phyloP scores from a whole-genome alignment of 208 protist species.

The Leishmania amazonensis region DNA sequence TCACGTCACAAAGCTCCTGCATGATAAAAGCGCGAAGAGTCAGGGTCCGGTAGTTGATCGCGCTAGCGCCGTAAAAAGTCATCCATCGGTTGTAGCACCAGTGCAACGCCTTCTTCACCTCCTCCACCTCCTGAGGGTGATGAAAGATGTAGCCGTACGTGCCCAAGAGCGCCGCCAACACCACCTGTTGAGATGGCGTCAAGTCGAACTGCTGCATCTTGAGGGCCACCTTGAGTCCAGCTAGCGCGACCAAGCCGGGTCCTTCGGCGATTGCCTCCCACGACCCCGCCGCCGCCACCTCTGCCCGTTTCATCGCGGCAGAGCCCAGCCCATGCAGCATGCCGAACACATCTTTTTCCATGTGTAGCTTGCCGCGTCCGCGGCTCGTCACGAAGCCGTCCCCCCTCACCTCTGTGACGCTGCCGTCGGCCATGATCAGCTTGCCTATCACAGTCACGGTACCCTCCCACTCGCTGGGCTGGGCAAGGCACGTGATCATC shows the following conservation, averaged over 20 bases:
- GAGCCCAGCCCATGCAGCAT: slow-evolving; percentile 40
- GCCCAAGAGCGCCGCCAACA: slow-evolving; percentile 46
- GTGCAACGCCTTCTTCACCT: slow-evolving; percentile 46
- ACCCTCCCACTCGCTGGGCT: slow-evolving; percentile 63
- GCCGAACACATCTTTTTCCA: slow-evolving; percentile 23
- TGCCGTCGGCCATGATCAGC: slow-evolving; percentile 38
- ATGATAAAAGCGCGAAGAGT: slow-evolving; percentile 60
- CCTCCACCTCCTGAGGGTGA: slow-evolving; percentile 24
- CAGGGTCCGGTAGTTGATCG: slow-evolving; percentile 47
- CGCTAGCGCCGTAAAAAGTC: slow-evolving; percentile 37
- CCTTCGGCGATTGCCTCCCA: slow-evolving; percentile 49
- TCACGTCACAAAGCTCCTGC: slow-evolving; percentile 46
- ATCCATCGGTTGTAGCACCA: slow-evolving; percentile 67
- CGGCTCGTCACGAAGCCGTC: slow-evolving; percentile 48
- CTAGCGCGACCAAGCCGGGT: slow-evolving; percentile 37
- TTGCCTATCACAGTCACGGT: slow-evolving; percentile 42
- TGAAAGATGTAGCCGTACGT: slow-evolving; percentile 67
- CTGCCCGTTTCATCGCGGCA: slow-evolving; percentile 24
- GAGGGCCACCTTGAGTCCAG: slow-evolving; percentile 26
- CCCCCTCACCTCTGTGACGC: slow-evolving; percentile 29
- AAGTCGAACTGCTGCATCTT: slow-evolving; percentile 39
- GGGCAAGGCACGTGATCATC: slow-evolving; percentile 43
- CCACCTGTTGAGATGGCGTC: slow-evolving; percentile 41
- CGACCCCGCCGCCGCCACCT: slow-evolving; percentile 25
- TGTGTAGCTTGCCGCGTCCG: slow-evolving; percentile 32